These are phyloP conservation scores for Ganoderma sp. DNA, from an alignment of 1,284 basidiomycete genomes.

Conservation along the genomic window DNA sequence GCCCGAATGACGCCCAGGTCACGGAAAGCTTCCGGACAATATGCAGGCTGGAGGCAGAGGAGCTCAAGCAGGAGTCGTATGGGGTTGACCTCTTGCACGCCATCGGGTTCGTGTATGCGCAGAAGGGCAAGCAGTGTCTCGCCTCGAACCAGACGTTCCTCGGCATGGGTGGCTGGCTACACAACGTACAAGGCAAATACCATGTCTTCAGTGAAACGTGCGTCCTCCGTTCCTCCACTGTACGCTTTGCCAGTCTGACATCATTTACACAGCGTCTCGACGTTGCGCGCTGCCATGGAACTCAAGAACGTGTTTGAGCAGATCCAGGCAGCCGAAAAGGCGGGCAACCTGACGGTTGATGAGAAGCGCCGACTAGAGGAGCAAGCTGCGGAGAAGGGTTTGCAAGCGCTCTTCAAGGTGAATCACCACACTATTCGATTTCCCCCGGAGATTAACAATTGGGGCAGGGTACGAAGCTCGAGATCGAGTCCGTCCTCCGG, in stretches of 20 bases:
- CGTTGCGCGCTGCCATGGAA: slow-evolving; percentile 87
- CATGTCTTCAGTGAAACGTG: slow-evolving; percentile 93
- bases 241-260: slow-evolving; percentile 7
- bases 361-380: slow-evolving; percentile 93
- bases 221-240: slow-evolving; percentile 39
- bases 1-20: slow-evolving; percentile 75
- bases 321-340: slow-evolving; percentile 90
- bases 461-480: slow-evolving; percentile 87
- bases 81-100: slow-evolving; percentile 92
- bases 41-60: slow-evolving; percentile 85
- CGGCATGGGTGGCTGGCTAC: slow-evolving; percentile 90
- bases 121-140: slow-evolving; percentile 83
- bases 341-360: slow-evolving; percentile 84
- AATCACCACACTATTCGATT: slow-evolving; percentile 14
- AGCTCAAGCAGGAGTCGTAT: slow-evolving; percentile 90
- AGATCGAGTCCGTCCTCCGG: slow-evolving; percentile 92
- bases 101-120: slow-evolving; percentile 88
- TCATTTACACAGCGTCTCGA: slow-evolving; percentile 73
- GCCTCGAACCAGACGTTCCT: slow-evolving; percentile 81
- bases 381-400: slow-evolving; percentile 94
- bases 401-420: slow-evolving; percentile 92
- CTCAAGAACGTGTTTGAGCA: slow-evolving; percentile 96
- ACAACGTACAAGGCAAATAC: slow-evolving; percentile 93
- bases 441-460: slow-evolving; percentile 3
- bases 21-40: slow-evolving; percentile 76